Percentiles rank a stretch among this genome's conserved stretches.
Conservation (phyloP, 768 basidiomycete species). For the Piloderma croceum region DNA sequence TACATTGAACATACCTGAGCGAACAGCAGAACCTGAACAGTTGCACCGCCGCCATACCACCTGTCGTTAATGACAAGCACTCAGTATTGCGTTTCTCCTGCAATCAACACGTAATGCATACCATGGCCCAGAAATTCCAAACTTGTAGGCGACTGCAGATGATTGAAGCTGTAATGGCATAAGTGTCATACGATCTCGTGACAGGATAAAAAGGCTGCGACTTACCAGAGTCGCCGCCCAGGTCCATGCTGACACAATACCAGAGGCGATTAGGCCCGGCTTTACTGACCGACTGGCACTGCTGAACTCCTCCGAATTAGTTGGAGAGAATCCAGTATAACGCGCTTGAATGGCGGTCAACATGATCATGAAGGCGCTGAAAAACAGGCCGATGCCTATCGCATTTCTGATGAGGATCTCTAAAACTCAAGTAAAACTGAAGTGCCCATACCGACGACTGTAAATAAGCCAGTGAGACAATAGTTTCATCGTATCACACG, state of each 20-base stretch:
- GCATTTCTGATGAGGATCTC: background rate
- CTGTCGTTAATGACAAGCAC: no score
- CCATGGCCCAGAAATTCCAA: slow-evolving; percentile 81
- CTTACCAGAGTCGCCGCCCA: slow-evolving; percentile 71
- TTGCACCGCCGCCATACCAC: slow-evolving; percentile 91
- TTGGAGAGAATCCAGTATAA: slow-evolving; percentile 77
- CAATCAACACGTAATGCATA: no score
- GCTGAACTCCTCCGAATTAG: slow-evolving; percentile 77
- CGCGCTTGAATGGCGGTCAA: slow-evolving; percentile 78
- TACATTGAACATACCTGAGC: slow-evolving; percentile 49
- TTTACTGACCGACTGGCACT: slow-evolving; percentile 81
- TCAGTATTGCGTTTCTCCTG: no score
- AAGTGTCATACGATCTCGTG: background rate
- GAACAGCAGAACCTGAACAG: slow-evolving; percentile 86
- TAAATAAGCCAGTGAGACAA: background rate
- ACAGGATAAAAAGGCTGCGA: background rate
- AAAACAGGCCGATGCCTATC: slow-evolving; percentile 82
- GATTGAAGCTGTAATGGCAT: slow-evolving; percentile 54
- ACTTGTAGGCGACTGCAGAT: slow-evolving; percentile 80
- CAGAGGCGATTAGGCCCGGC: slow-evolving; percentile 87
- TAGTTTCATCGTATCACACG: slow-evolving; percentile 2
- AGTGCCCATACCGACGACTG: slow-evolving; percentile 48
- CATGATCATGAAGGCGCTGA: slow-evolving; percentile 73
- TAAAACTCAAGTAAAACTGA: background rate
- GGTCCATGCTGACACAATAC: slow-evolving; percentile 94